Evolutionary conservation across 2,329 filamentous ascomycete species (phyloP).

Genomic region (Ophiobolus disseminans): DNA sequence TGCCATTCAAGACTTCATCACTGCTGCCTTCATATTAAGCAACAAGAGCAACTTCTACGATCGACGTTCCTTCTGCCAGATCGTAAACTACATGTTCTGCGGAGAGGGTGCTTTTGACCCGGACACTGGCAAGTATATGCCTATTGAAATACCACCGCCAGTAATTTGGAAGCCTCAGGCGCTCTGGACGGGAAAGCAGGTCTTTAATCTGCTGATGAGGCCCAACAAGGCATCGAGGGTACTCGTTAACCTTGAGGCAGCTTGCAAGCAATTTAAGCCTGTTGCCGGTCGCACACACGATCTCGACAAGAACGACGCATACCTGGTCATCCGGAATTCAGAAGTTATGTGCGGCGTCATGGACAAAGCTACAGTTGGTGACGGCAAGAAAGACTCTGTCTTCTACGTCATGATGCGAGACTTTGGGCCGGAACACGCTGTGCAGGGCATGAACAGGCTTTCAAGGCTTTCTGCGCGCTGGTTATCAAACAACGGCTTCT

Average conservation of each 20-base stretch:
- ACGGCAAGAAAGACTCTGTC: constrained; percentile 96
- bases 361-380: constrained; percentile 97
- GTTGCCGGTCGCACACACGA: constrained; percentile 74
- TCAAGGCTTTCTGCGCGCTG: constrained; percentile 89
- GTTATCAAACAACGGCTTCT: constrained; percentile 91
- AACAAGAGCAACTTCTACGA: constrained; percentile 94
- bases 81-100: constrained; percentile 94
- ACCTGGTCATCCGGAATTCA: constrained; percentile 92
- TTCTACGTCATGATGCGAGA: constrained; percentile 97
- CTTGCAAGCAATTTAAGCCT: constrained; percentile 81
- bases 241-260: constrained; percentile 89
- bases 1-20: constrained; percentile 99
- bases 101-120: constrained; percentile 62
- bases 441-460: constrained; percentile 90
- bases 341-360: constrained; percentile 97
- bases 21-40: constrained; percentile 87
- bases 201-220: constrained; percentile 90
- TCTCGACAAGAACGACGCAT: constrained; percentile 76
- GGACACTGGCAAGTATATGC: constrained; percentile 58
- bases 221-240: constrained; percentile 86
- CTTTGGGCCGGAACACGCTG: constrained; percentile 87
- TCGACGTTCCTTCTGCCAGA: constrained; percentile 83
- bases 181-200: constrained; percentile 96
- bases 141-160: constrained; percentile 85
- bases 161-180: constrained; percentile 83